Evolutionary conservation across 768 basidiomycete species (phyloP).

Genomic region (Termitomyces eurrhizus): DNA sequence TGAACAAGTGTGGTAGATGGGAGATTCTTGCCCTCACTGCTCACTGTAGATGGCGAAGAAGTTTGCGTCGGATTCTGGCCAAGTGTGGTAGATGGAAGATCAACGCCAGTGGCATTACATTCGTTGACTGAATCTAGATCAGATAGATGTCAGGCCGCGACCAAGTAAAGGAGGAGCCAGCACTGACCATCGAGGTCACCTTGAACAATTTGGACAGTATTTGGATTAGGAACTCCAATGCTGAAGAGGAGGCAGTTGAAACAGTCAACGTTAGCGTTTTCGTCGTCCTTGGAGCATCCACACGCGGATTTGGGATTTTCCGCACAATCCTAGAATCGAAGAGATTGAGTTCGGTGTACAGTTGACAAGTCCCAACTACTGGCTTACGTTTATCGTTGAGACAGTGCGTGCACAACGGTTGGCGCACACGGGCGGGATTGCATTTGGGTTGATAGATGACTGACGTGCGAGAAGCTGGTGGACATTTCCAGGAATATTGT

Average conservation of each 20-base stretch:
- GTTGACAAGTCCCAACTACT: too few relatives aligned
- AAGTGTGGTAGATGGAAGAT: too few relatives aligned
- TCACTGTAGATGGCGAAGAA: background rate
- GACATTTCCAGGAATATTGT: background rate
- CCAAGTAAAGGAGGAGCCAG: background rate
- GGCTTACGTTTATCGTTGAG: conserved; percentile 1
- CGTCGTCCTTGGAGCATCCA: conserved; percentile 1
- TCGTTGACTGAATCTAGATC: conserved; percentile 2
- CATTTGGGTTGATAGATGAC: conserved; percentile 1
- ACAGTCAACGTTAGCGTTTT: conserved; percentile 7
- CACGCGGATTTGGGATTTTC: background rate
- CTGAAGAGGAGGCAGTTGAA: conserved; percentile 9
- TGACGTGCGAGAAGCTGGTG: conserved; percentile 10
- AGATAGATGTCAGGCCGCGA: background rate
- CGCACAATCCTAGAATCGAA: background rate
- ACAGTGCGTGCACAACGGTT: background rate
- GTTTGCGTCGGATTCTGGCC: background rate
- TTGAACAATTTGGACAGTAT: background rate
- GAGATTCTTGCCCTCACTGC: too few relatives aligned
- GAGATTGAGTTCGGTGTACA: too few relatives aligned
- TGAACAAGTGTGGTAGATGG: too few relatives aligned
- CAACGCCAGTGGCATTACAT: conserved; percentile 5
- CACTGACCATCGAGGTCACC: conserved; percentile 8
- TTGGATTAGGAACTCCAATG: background rate
- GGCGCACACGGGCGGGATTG: conserved; percentile 4